A percentile compares a stretch with the other conserved stretches of the same genome.
These are phyloP conservation scores for Hippophae gyantsensis DNA, from an alignment of 306 rosid genomes.

Conservation along the genomic window DNA sequence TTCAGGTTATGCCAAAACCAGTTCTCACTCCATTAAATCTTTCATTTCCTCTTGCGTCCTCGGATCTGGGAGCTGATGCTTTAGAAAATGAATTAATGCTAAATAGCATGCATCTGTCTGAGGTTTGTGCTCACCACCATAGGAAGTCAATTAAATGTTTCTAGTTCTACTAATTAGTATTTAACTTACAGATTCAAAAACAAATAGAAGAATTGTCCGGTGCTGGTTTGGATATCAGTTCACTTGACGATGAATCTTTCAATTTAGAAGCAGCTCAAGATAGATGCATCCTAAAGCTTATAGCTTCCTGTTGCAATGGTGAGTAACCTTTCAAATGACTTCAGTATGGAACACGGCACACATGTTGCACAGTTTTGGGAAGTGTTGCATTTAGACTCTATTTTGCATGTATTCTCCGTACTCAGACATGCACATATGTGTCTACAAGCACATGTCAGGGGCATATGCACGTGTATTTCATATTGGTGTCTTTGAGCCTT, in stretches of 20 bases:
- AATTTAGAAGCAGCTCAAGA: slow-evolving; percentile 87
- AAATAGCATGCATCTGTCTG: slow-evolving; percentile 60
- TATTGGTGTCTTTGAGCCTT: not conserved
- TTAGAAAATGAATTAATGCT: slow-evolving; percentile 78
- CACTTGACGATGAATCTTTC: slow-evolving; percentile 80
- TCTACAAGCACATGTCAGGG: too few relatives aligned
- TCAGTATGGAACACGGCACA: too few relatives aligned
- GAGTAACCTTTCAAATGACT: slow-evolving; percentile 9
- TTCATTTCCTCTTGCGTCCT: slow-evolving; percentile 84
- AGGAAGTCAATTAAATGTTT: slow-evolving; percentile 4
- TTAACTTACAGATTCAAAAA: slow-evolving; percentile 53
- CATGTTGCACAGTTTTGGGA: too few relatives aligned
- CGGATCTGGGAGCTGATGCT: slow-evolving; percentile 81
- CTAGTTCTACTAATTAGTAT: slow-evolving; percentile 8
- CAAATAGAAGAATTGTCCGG: slow-evolving; percentile 61
- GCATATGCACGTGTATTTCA: too few relatives aligned
- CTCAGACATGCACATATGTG: too few relatives aligned
- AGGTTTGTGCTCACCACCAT: slow-evolving; percentile 42
- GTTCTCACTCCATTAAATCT: slow-evolving; percentile 58
- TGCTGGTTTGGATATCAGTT: slow-evolving; percentile 48
- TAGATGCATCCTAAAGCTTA: slow-evolving; percentile 81
- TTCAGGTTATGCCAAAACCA: slow-evolving; percentile 83
- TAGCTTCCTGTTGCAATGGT: slow-evolving; percentile 94
- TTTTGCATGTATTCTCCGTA: too few relatives aligned
- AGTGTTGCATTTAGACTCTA: too few relatives aligned